Percentiles rank a stretch among this genome's conserved stretches.
Evolutionary conservation across 2,329 filamentous ascomycete species (phyloP).

Genomic region (Fusarium veterinarium): DNA sequence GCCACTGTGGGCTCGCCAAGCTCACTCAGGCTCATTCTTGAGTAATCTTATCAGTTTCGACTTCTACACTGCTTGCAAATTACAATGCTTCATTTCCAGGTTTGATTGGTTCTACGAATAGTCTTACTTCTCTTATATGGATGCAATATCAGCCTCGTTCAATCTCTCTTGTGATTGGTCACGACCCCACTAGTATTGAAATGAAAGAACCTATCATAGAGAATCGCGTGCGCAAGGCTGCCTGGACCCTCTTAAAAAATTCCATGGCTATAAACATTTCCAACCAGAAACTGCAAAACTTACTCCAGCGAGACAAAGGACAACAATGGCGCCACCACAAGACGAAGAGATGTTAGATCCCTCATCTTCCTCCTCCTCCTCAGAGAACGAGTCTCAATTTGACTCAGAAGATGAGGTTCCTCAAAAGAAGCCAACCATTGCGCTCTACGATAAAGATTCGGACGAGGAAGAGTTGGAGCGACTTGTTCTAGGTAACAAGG

Average conservation of each 20-base stretch:
- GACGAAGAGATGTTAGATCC: constrained; percentile 45
- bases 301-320: constrained; percentile 15
- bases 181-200: constrained; percentile 3
- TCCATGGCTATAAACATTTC: constrained; percentile 39
- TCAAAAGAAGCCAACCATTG: constrained; percentile 47
- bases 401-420: constrained; percentile 44
- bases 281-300: constrained; percentile 28
- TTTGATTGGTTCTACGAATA: neutral
- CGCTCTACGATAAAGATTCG: constrained; percentile 75
- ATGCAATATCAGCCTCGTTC: constrained; percentile 36
- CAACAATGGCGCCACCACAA: constrained; percentile 49
- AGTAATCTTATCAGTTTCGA: neutral
- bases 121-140: neutral
- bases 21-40: neutral
- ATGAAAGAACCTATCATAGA: constrained; percentile 26
- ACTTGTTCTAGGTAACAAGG: constrained; percentile 87
- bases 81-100: neutral
- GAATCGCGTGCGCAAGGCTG: constrained; percentile 46
- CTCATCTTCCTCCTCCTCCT: constrained; percentile 44
- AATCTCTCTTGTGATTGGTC: constrained; percentile 31
- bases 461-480: constrained; percentile 88
- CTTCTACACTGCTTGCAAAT: neutral
- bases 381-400: constrained; percentile 47
- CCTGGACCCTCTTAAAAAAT: constrained; percentile 48
- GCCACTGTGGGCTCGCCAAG: neutral